Conservation (phyloP, 768 basidiomycete genomes). For the Russula emetica region DNA sequence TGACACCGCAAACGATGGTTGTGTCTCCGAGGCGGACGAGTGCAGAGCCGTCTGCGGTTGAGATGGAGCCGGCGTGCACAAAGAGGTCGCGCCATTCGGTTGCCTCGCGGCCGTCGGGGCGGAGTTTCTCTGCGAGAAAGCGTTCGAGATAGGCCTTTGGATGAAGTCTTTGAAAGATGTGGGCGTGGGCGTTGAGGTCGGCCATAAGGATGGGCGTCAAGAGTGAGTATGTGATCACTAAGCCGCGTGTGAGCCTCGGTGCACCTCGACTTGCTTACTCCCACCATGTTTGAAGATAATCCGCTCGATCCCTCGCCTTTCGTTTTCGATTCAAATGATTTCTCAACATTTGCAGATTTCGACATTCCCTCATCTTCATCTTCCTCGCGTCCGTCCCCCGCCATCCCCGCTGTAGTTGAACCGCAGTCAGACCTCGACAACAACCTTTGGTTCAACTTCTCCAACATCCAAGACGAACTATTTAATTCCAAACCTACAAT, state of each 20-base stretch:
- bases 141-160: slow-evolving; percentile 84
- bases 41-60: slow-evolving; percentile 89
- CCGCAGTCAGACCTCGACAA: slow-evolving; percentile 16
- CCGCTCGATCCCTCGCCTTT: slow-evolving; percentile 23
- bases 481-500: slow-evolving; percentile 30
- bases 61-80: slow-evolving; percentile 85
- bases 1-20: slow-evolving; percentile 94
- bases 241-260: neutral
- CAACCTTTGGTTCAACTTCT: slow-evolving; percentile 30
- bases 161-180: slow-evolving; percentile 82
- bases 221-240: neutral
- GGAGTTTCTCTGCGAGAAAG: slow-evolving; percentile 69
- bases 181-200: slow-evolving; percentile 31
- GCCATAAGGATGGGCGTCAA: neutral
- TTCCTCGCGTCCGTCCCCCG: slow-evolving; percentile 10
- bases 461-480: slow-evolving; percentile 33
- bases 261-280: neutral
- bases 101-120: slow-evolving; percentile 80
- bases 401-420: slow-evolving; percentile 5
- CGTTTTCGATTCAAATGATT: slow-evolving; percentile 15
- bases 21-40: slow-evolving; percentile 88
- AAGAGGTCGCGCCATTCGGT: slow-evolving; percentile 68
- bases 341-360: slow-evolving; percentile 7
- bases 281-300: slow-evolving; percentile 24
- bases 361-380: slow-evolving; percentile 8